A percentile compares a stretch with the other conserved stretches of the same genome.
phyloP scores from a whole-genome alignment of 495 filamentous ascomycete species.

The Annulohypoxylon nitens region DNA sequence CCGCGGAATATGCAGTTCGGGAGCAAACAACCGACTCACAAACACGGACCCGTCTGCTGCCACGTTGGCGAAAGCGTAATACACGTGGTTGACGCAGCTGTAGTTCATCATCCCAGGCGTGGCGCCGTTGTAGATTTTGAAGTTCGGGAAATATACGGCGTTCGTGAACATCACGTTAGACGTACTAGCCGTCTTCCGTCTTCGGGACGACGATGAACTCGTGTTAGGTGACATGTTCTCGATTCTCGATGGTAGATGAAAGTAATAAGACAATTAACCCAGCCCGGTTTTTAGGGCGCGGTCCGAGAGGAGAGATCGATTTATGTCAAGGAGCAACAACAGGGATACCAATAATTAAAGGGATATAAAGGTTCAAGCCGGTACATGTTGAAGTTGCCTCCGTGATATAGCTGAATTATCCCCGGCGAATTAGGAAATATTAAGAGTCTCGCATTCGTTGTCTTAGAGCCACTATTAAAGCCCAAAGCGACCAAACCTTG shows the following conservation, averaged over 20 bases:
- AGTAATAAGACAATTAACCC: slow-evolving; percentile 5
- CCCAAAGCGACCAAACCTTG: slow-evolving; percentile 41
- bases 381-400: slow-evolving; percentile 41
- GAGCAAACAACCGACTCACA: slow-evolving; percentile 64
- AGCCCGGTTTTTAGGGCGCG: not conserved
- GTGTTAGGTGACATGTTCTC: slow-evolving; percentile 20
- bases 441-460: slow-evolving; percentile 34
- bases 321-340: slow-evolving; percentile 31
- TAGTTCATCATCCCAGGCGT: slow-evolving; percentile 82
- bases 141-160: slow-evolving; percentile 93
- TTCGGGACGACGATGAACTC: slow-evolving; percentile 55
- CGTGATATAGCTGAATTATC: slow-evolving; percentile 27
- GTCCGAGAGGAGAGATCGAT: slow-evolving; percentile 15
- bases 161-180: slow-evolving; percentile 72
- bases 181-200: slow-evolving; percentile 55
- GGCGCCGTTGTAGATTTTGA: slow-evolving; percentile 80
- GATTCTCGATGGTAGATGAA: slow-evolving; percentile 21
- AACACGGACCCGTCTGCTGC: slow-evolving; percentile 84
- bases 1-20: slow-evolving; percentile 10
- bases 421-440: slow-evolving; percentile 31
- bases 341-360: slow-evolving; percentile 31
- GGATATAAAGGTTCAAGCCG: slow-evolving; percentile 27
- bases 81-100: slow-evolving; percentile 76
- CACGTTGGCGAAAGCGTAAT: slow-evolving; percentile 92
- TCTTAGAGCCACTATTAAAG: slow-evolving; percentile 45